Evolutionary conservation across 352 stramenopile species (phyloP).

Genomic region (Halophytophthora polymorphica): DNA sequence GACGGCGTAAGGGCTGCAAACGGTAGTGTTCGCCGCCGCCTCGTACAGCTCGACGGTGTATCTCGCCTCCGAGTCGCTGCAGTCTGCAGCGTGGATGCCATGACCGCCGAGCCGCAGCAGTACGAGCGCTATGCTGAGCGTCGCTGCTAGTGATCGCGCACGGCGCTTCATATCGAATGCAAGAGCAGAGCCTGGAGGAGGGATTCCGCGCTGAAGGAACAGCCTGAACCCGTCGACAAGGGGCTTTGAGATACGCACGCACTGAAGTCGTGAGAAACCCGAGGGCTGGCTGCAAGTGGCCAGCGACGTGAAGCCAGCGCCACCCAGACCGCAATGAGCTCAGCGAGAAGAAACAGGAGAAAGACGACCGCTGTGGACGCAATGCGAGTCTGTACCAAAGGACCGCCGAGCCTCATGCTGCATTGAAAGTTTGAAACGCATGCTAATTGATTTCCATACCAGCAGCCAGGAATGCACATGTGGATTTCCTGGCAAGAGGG

Average conservation of each 20-base stretch:
- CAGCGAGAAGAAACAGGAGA: background rate
- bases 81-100: conserved; percentile 9
- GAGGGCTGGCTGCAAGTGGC: background rate
- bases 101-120: background rate
- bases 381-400: background rate
- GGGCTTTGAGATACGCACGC: too few relatives aligned
- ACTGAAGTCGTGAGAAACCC: background rate
- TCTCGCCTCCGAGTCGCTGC: conserved; percentile 7
- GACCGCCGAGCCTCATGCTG: conserved; percentile 8
- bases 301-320: background rate
- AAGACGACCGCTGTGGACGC: background rate
- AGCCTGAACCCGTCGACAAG: too few relatives aligned
- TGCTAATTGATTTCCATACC: too few relatives aligned
- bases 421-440: too few relatives aligned
- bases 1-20: conserved; percentile 14
- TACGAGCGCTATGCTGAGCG: background rate
- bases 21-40: conserved; percentile 6
- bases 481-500: too few relatives aligned
- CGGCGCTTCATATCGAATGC: background rate
- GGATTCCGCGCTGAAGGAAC: background rate
- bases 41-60: conserved; percentile 11
- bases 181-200: background rate
- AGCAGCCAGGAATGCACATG: too few relatives aligned
- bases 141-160: background rate
- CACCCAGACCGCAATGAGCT: background rate